These are phyloP conservation scores for Lactarius psammicola DNA, from an alignment of 768 basidiomycete genomes.

Conservation along the genomic window DNA sequence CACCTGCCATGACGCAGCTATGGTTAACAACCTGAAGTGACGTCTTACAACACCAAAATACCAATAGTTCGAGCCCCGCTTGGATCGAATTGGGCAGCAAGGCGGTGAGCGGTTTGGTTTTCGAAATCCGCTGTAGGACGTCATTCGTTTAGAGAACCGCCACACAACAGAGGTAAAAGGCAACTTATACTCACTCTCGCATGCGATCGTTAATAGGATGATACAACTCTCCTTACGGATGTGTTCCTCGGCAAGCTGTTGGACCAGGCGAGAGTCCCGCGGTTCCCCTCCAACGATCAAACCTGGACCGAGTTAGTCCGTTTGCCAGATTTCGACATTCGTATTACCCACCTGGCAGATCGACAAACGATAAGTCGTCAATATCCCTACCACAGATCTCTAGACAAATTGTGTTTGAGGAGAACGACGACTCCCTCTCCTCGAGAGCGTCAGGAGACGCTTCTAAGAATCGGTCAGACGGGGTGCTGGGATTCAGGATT, in stretches of 20 bases:
- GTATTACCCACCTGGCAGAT: constrained; percentile 40
- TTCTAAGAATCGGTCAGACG: constrained; percentile 38
- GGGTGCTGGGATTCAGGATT: constrained; percentile 53
- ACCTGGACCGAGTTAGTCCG: constrained; percentile 37
- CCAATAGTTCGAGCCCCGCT: constrained; percentile 71
- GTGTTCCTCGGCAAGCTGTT: constrained; percentile 54
- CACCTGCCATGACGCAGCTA: constrained; percentile 11
- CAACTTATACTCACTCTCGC: constrained; percentile 58
- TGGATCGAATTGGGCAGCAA: constrained; percentile 60
- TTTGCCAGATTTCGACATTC: background rate
- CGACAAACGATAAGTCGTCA: constrained; percentile 43
- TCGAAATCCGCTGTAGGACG: constrained; percentile 70
- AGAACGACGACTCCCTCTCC: constrained; percentile 35
- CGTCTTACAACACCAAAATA: constrained; percentile 32
- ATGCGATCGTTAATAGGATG: constrained; percentile 59
- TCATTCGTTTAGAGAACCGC: background rate
- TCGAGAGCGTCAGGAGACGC: constrained; percentile 34
- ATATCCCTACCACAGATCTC: constrained; percentile 41
- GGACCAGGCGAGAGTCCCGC: constrained; percentile 59
- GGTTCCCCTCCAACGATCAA: constrained; percentile 49
- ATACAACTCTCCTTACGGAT: constrained; percentile 63
- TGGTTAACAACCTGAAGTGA: background rate
- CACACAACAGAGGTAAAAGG: background rate
- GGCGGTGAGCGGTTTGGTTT: constrained; percentile 71
- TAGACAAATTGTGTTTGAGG: constrained; percentile 40